Conservation (phyloP, 2,329 filamentous ascomycete species). For the Trichoderma sp. region DNA sequence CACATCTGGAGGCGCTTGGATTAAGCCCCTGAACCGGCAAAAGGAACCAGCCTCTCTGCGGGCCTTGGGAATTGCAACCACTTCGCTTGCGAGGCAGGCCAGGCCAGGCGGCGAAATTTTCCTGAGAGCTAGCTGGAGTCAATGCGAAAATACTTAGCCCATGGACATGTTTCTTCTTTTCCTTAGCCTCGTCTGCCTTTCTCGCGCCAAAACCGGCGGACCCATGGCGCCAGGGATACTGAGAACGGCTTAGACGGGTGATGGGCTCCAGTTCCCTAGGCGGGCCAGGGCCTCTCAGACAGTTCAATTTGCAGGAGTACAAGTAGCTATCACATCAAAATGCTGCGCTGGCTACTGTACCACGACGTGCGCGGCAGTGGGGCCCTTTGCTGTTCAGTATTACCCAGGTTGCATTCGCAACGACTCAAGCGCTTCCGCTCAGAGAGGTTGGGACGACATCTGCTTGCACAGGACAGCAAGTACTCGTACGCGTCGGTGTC, state of each 20-base stretch:
- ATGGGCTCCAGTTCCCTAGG: not conserved
- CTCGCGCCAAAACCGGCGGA: not conserved
- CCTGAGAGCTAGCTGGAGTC: not conserved
- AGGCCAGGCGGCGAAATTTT: slow-evolving; percentile 6
- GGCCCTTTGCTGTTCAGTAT: not conserved
- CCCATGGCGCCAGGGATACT: not conserved
- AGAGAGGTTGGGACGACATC: not conserved
- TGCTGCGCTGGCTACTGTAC: not conserved
- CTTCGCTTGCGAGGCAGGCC: slow-evolving; percentile 12
- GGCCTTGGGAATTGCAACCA: slow-evolving; percentile 17
- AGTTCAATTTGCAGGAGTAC: not conserved
- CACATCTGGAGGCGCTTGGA: slow-evolving; percentile 10
- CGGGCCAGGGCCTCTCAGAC: not conserved
- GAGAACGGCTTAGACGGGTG: not conserved
- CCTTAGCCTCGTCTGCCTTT: not conserved
- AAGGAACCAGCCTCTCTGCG: slow-evolving; percentile 6
- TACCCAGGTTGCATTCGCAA: not conserved
- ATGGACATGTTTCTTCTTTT: not conserved
- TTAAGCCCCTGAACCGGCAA: slow-evolving; percentile 15
- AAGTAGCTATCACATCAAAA: not conserved
- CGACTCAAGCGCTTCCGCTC: slow-evolving; percentile 5
- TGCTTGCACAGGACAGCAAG: not conserved
- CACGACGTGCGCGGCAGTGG: slow-evolving; percentile 9
- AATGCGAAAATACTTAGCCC: not conserved
- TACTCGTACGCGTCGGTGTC: not conserved